Evolutionary conservation across 106 monocot genomes (phyloP), one percentile per base, ranked within the genome.

Genomic region (Posidonia australis): DNA sequence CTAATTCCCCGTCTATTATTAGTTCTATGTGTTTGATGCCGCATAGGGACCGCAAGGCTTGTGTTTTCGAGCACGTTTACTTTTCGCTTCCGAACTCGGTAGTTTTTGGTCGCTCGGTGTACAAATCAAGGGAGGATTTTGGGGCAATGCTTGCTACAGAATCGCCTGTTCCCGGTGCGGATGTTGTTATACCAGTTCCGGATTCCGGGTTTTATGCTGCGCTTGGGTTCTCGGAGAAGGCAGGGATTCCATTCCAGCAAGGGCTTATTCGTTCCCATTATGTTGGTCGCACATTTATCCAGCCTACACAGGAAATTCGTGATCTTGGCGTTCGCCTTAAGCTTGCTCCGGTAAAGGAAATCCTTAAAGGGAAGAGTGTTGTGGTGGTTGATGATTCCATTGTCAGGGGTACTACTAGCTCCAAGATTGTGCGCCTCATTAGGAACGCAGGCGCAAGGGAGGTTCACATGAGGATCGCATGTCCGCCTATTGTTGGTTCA

Each of bases 181-280:
- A 90, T 46, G 80, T 96, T 1, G 94, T 96, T 28, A 90, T 90
- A 44, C 94, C 87, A 0, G 90, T 96, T 13, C 90, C 90, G 0
- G 94, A 96, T 57, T 96, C 94, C 0, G 94, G 94, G 6, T 96
- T 96, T 74, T 96, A 71, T 46, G 94, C 94, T 0, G 90, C 94
- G 0, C 86, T 90, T 3, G 94, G 90, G 9, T 90, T 75, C 60
- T 74, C 94, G 0, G 66, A 78, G 51, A 64, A 57, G 5, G 72
- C 90, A 0, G 82, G 90, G 0, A 54, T 96, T 1, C 84, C 79
- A 3, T 96, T 96, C 70, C 82, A 79, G 68, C 94, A 96, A 66
- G 86, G 94, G 0, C 74, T 90, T 0, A 81, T 96, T 36, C 70
- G 94, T 13, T 90, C 86, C 18, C 94, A 96, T 58, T 96, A 90